Conservation (phyloP, 352 stramenopile species). For the Albugo laibachii region DNA sequence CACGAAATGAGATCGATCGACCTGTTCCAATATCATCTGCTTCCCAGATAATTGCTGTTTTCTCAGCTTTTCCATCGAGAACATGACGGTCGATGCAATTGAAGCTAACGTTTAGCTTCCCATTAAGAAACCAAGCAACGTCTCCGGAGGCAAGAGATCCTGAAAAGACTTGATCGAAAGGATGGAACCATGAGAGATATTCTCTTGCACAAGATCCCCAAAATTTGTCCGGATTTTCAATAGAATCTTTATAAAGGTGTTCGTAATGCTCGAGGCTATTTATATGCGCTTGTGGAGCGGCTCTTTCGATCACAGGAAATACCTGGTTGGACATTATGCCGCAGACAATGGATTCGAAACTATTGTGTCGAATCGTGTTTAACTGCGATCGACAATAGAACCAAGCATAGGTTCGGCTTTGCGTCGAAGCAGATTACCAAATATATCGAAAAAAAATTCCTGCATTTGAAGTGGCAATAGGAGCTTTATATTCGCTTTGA, state of each 20-base stretch:
- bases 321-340: too few species aligned
- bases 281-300: slow-evolving; percentile 41
- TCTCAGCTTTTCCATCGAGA: slow-evolving; percentile 45
- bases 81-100: slow-evolving; percentile 92
- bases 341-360: too few species aligned
- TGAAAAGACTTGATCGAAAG: slow-evolving; percentile 79
- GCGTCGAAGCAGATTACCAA: too few species aligned
- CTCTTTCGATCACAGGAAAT: slow-evolving; percentile 13
- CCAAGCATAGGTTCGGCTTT: too few species aligned
- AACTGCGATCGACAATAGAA: too few species aligned
- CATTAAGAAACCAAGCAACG: slow-evolving; percentile 90
- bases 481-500: too few species aligned
- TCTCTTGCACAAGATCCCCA: slow-evolving; percentile 82
- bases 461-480: too few species aligned
- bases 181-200: slow-evolving; percentile 84
- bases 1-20: slow-evolving; percentile 79
- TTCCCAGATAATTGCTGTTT: slow-evolving; percentile 95
- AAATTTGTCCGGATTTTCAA: slow-evolving; percentile 79
- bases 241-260: slow-evolving; percentile 67
- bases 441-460: too few species aligned
- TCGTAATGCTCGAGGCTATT: slow-evolving; percentile 61
- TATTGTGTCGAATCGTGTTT: too few species aligned
- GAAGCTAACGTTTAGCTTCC: slow-evolving; percentile 86
- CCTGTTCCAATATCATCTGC: slow-evolving; percentile 87
- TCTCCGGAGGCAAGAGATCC: slow-evolving; percentile 82